phyloP scores from a whole-genome alignment of 306 rosid genomes.

The Vigna mungo region DNA sequence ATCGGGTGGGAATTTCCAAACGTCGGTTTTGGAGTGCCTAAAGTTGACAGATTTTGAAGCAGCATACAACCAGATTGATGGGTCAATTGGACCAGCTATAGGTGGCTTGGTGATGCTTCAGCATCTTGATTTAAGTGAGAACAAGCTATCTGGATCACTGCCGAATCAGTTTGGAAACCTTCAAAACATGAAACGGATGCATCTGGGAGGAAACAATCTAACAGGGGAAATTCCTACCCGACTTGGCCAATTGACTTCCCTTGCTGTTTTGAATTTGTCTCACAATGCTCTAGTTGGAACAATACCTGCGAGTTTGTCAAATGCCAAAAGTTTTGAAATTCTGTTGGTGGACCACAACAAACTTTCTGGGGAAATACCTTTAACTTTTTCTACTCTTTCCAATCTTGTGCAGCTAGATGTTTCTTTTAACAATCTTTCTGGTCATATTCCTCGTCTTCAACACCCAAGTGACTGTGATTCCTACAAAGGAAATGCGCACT shows the following conservation, averaged over 20 bases:
- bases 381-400: slow-evolving; percentile 47
- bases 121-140: slow-evolving; percentile 57
- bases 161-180: slow-evolving; percentile 54
- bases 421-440: slow-evolving; percentile 65
- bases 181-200: slow-evolving; percentile 57
- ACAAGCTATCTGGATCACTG: slow-evolving; percentile 51
- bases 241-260: slow-evolving; percentile 54
- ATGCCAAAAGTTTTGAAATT: slow-evolving; percentile 51
- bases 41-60: slow-evolving; percentile 57
- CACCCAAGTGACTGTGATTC: slow-evolving; percentile 49
- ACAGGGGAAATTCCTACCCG: slow-evolving; percentile 53
- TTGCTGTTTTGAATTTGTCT: slow-evolving; percentile 54
- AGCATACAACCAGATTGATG: slow-evolving; percentile 54
- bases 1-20: slow-evolving; percentile 45
- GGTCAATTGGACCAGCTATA: slow-evolving; percentile 49
- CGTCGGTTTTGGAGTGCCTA: slow-evolving; percentile 43
- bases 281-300: slow-evolving; percentile 52
- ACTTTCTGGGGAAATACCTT: slow-evolving; percentile 57
- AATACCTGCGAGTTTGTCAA: slow-evolving; percentile 53
- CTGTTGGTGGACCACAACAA: slow-evolving; percentile 59
- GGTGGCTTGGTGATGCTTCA: slow-evolving; percentile 47
- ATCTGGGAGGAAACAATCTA: slow-evolving; percentile 57
- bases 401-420: slow-evolving; percentile 55
- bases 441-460: slow-evolving; percentile 61
- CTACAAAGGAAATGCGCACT: slow-evolving; percentile 53